phyloP scores from a whole-genome alignment of 768 basidiomycete species.

The Auricularia cornea region DNA sequence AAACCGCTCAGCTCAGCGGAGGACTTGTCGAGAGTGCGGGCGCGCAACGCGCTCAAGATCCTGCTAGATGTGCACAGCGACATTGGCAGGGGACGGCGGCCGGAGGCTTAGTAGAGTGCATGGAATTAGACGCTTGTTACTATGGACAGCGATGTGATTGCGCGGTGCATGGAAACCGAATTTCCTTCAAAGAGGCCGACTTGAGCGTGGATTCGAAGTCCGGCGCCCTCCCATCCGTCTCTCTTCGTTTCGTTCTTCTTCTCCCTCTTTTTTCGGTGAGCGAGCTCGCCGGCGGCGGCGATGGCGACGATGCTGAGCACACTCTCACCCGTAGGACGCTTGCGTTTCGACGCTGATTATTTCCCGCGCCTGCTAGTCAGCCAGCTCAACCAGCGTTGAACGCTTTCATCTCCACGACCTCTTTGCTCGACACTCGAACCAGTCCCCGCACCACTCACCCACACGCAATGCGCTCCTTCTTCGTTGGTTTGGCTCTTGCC shows the following conservation, averaged over 20 bases:
- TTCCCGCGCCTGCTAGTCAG: conserved; percentile 55
- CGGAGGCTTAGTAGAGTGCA: not conserved
- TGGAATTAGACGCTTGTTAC: not conserved
- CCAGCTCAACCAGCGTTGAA: conserved; percentile 51
- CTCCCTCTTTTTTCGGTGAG: conserved; percentile 28
- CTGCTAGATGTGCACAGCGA: conserved; percentile 86
- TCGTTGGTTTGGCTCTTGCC: conserved; percentile 51
- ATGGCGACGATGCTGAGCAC: no score
- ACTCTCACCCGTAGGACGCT: conserved; percentile 29
- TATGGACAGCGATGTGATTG: not conserved
- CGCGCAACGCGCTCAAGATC: conserved; percentile 91
- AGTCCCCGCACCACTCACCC: conserved; percentile 2
- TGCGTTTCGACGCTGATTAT: conserved; percentile 32
- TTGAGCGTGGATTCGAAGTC: conserved; percentile 15
- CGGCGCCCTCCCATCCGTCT: conserved; percentile 21
- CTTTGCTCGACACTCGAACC: conserved; percentile 19
- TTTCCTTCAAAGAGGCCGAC: conserved; percentile 6
- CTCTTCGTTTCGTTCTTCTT: conserved; percentile 28
- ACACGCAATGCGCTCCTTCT: conserved; percentile 54
- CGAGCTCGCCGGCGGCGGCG: no score
- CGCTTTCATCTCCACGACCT: conserved; percentile 41
- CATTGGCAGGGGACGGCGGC: conserved; percentile 44
- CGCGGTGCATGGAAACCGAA: not conserved
- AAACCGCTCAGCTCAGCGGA: conserved; percentile 56
- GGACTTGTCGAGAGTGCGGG: conserved; percentile 82